phyloP scores from a whole-genome alignment of 2,329 filamentous ascomycete genomes.

The Aureobasidium musti region DNA sequence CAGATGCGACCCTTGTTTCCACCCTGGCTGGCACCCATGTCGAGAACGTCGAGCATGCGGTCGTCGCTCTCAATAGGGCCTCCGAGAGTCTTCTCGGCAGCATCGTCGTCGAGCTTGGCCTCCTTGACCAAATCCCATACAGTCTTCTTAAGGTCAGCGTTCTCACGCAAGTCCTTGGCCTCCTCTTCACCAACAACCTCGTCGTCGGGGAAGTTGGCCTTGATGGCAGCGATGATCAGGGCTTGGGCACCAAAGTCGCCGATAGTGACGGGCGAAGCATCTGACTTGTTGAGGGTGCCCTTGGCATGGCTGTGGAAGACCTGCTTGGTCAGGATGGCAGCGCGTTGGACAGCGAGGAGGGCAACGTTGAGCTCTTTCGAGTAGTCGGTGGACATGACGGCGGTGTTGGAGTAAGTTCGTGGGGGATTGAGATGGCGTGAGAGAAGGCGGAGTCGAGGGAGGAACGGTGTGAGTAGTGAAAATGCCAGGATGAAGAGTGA shows the following conservation, averaged over 20 bases:
- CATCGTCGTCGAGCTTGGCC: conserved; percentile 66
- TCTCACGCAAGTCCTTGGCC: conserved; percentile 72
- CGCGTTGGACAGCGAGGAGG: conserved; percentile 85
- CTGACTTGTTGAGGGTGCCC: conserved; percentile 89
- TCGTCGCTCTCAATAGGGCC: conserved; percentile 67
- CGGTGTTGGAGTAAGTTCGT: conserved; percentile 33
- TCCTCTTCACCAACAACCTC: conserved; percentile 96
- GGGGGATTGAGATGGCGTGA: conserved; percentile 38
- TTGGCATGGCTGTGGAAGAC: conserved; percentile 89
- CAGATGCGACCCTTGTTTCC: conserved; percentile 79
- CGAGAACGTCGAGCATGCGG: conserved; percentile 61
- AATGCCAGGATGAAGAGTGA: conserved; percentile 47
- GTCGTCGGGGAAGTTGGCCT: conserved; percentile 85
- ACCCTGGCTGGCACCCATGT: conserved; percentile 66
- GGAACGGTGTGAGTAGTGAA: conserved; percentile 45
- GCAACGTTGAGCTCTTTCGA: conserved; percentile 78
- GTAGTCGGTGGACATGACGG: conserved; percentile 57
- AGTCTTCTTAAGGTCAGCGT: conserved; percentile 67
- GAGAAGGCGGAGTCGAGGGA: conserved; percentile 47
- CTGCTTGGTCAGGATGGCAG: conserved; percentile 70
- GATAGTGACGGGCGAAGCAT: conserved; percentile 95
- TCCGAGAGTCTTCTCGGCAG: conserved; percentile 68
- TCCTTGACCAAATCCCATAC: conserved; percentile 83
- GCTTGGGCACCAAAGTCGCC: conserved; percentile 98
- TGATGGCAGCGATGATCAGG: conserved; percentile 87